phyloP scores from a whole-genome alignment of 2,329 filamentous ascomycete genomes.

The Uncinocarpus reesii region DNA sequence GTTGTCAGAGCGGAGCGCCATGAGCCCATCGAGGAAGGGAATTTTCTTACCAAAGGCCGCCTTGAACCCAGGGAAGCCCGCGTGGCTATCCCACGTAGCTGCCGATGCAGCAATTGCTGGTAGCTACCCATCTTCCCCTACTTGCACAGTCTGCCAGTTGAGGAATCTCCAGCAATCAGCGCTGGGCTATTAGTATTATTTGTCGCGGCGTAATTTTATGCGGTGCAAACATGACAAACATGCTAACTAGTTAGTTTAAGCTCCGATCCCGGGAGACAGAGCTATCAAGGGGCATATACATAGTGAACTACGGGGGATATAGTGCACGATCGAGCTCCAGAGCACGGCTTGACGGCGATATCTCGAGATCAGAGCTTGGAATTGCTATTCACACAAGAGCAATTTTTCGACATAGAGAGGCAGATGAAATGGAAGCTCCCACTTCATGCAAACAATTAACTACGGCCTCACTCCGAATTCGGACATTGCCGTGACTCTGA shows the following conservation, averaged over 20 bases:
- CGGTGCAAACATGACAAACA: conserved; percentile 15
- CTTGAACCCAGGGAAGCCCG: conserved; percentile 3
- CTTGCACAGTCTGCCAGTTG: not conserved
- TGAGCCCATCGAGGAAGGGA: not conserved
- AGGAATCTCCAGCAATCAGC: conserved; percentile 7
- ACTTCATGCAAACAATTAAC: no score
- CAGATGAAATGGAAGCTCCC: no score
- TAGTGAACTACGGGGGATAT: no score
- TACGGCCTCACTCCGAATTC: not conserved
- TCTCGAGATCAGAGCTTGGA: no score
- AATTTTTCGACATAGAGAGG: no score
- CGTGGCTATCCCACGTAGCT: conserved; percentile 8
- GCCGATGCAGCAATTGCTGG: conserved; percentile 10
- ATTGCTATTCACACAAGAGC: no score
- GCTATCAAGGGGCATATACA: no score
- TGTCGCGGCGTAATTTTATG: conserved; percentile 5
- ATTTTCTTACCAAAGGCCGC: conserved; percentile 1
- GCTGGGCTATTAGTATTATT: not conserved
- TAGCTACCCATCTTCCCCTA: conserved; percentile 9
- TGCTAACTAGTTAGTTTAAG: no score
- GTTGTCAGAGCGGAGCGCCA: not conserved
- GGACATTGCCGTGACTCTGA: not conserved
- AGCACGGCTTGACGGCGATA: no score
- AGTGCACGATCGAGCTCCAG: no score
- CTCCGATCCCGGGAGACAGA: conserved; percentile 2